Conservation (phyloP, 805 yeast species). For the Metschnikowia bowlesiae region DNA sequence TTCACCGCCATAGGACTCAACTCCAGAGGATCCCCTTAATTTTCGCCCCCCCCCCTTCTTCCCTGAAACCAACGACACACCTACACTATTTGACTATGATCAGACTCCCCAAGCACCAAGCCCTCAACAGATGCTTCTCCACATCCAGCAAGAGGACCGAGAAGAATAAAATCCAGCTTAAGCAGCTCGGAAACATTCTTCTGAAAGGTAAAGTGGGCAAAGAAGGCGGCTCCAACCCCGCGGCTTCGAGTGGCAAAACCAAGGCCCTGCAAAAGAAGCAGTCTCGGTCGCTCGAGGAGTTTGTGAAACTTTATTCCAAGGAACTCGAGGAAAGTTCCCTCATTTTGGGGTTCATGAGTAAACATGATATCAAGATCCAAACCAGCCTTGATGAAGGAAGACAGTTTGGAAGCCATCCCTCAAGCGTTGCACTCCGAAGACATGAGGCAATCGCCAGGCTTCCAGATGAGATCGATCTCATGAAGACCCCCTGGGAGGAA, state of each 20-base stretch:
- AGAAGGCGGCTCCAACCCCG: not conserved
- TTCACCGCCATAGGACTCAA: no score
- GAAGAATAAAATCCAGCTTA: slow-evolving; percentile 22
- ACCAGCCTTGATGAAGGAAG: slow-evolving; percentile 32
- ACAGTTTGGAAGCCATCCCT: slow-evolving; percentile 30
- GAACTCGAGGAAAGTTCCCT: slow-evolving; percentile 23
- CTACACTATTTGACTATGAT: not conserved
- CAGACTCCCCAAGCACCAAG: not conserved
- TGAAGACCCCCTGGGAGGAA: slow-evolving; percentile 25
- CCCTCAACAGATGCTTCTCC: not conserved
- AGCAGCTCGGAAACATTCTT: slow-evolving; percentile 28
- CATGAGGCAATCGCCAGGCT: slow-evolving; percentile 25
- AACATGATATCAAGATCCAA: slow-evolving; percentile 34
- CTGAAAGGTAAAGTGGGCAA: slow-evolving; percentile 29
- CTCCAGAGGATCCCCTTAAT: not conserved
- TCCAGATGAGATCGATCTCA: slow-evolving; percentile 35
- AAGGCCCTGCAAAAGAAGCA: not conserved
- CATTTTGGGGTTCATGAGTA: slow-evolving; percentile 32
- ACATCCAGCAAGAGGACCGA: not conserved
- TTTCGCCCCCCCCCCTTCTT: no score
- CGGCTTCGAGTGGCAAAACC: not conserved
- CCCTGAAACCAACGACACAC: not conserved
- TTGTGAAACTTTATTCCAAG: slow-evolving; percentile 8
- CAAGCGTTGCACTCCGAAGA: slow-evolving; percentile 35
- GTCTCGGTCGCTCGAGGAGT: slow-evolving; percentile 7